A percentile compares a stretch with the other conserved stretches of the same genome.
Evolutionary conservation across 306 rosid genomes (phyloP).

Genomic region (Cucurbita moschata): DNA sequence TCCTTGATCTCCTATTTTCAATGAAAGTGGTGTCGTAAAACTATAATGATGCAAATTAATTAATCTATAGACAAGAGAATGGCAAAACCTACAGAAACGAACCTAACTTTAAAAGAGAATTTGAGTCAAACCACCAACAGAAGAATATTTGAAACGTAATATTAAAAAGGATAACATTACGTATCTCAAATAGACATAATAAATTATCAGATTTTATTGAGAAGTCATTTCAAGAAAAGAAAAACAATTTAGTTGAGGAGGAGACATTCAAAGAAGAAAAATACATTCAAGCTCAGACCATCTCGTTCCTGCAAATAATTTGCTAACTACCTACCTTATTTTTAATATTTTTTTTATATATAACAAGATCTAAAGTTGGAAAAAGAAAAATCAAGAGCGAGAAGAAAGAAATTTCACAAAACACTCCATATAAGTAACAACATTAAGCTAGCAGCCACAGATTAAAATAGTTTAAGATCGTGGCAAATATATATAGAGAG

Average conservation of each 20-base stretch:
- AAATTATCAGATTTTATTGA: background rate
- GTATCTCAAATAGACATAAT: background rate
- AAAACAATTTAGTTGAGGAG: background rate
- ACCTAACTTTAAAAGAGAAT: background rate
- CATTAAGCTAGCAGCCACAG: background rate
- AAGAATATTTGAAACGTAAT: background rate
- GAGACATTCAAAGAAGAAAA: background rate
- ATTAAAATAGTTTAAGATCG: background rate
- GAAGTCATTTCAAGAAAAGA: background rate
- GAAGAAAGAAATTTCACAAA: background rate
- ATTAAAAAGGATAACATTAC: background rate
- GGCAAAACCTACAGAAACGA: background rate
- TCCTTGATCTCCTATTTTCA: constrained; percentile 64
- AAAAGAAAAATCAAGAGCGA: background rate
- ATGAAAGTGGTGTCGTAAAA: constrained; percentile 4
- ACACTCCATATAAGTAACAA: background rate
- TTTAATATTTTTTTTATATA: background rate
- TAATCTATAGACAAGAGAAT: background rate
- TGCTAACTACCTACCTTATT: background rate
- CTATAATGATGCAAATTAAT: background rate
- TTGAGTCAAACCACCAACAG: background rate
- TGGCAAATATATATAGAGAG: background rate
- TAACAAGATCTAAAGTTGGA: background rate
- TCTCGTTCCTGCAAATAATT: background rate
- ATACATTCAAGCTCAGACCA: background rate